Base-by-base conservation (phyloP, 345 rosid species). In the Diplotaxis tenuifolia region DNA sequence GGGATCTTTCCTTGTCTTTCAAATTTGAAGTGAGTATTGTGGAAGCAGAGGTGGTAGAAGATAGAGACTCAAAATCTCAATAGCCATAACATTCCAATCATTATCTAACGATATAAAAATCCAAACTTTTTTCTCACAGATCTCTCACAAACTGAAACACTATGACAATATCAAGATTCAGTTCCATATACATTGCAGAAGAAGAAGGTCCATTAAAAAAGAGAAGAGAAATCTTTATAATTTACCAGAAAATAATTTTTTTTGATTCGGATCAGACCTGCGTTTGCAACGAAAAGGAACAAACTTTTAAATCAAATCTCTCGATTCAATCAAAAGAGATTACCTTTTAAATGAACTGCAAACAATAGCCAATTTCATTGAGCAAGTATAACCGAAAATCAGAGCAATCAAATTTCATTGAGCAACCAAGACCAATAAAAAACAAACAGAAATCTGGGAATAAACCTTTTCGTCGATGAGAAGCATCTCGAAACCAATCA, bases 31-130 rank as follows among this genome's bases (percentile, higher is more conserved):
- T 58, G 29, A 83, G 78, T 84, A 79, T 83, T 83, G 88, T 84
- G 21, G n/a, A n/a, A n/a, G 82, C 61, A 15, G 38, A 25, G 22
- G 23, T 6, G 14, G n/a, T n/a, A n/a, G 55, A 60, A 0, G 75
- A 63, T 80, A 78, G 78, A n/a, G 84, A 78, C 21, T 70, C 65
- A 62, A 76, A 54, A 56, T 71, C 72, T 21, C 83, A 58, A 59
- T 85, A 87, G 62, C 93, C 95, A 84, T 80, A 88, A 86, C 92
- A 83, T 78, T 78, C 86, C 93, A 82, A 81, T 86, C n/a, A n/a
- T n/a, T n/a, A n/a, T 82, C 72, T 81, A 3, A 25, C 4, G 28
- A n/a, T 25, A 85, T 14, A 10, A 38, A 38, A 38, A 3, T 3
- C 83, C 82, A 79, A 77, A 79, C 67, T n/a, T 53, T 73, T 75